Percentiles rank a stretch among this genome's conserved stretches.
Conservation (phyloP, 768 basidiomycete species). For the Candolleomyces efflorescens region DNA sequence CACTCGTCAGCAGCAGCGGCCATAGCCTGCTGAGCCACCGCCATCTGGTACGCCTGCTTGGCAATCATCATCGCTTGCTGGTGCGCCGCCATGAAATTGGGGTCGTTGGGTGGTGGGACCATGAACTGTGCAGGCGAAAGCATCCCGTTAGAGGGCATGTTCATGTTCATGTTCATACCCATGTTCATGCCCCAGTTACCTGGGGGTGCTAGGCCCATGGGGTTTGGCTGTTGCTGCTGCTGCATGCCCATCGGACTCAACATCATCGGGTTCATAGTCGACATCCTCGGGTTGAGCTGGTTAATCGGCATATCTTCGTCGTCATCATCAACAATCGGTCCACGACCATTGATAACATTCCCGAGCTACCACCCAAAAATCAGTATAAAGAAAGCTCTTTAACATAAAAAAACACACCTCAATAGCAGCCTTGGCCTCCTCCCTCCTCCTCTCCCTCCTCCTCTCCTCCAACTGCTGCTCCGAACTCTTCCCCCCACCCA, state of each 20-base stretch:
- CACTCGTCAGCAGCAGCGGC: conserved; percentile 87
- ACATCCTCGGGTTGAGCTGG: conserved; percentile 39
- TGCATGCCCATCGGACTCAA: conserved; percentile 29
- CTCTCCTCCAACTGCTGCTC: conserved; percentile 49
- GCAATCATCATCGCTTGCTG: conserved; percentile 85
- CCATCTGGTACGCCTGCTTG: conserved; percentile 87
- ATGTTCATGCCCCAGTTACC: conserved; percentile 20
- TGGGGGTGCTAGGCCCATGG: conserved; percentile 17
- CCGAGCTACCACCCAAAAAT: conserved; percentile 61
- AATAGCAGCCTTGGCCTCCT: conserved; percentile 83
- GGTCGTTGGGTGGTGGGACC: conserved; percentile 43
- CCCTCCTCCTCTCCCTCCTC: conserved; percentile 69
- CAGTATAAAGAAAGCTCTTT: conserved; percentile 10
- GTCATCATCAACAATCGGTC: conserved; percentile 53
- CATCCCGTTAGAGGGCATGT: conserved; percentile 25
- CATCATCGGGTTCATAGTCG: conserved; percentile 44
- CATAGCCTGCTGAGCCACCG: conserved; percentile 89
- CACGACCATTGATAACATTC: conserved; percentile 80
- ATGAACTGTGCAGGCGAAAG: conserved; percentile 41
- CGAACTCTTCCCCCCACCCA: conserved; percentile 7
- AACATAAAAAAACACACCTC: conserved; percentile 62
- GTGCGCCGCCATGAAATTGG: conserved; percentile 65
- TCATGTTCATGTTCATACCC: conserved; percentile 21
- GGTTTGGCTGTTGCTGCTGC: conserved; percentile 25
- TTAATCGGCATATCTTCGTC: conserved; percentile 49